Conservation (phyloP, 2,329 filamentous ascomycete species). For the Aurifilum marmelostoma region DNA sequence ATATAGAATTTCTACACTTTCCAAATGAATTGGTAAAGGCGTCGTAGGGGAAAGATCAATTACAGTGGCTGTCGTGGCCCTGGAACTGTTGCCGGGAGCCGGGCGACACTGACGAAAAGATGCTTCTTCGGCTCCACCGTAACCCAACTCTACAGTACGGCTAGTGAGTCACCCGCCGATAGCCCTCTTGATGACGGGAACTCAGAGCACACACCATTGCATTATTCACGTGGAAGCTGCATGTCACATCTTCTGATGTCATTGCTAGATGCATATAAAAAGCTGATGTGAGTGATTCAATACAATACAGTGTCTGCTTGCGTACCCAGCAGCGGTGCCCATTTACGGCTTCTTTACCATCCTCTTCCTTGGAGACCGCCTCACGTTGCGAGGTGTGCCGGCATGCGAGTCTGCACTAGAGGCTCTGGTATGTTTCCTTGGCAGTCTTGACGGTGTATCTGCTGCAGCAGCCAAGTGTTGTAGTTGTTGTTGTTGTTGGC, state of each 20-base stretch:
- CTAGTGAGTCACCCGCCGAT: not conserved
- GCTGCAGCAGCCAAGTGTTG: not conserved
- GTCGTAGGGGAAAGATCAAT: not conserved
- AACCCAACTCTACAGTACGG: not conserved
- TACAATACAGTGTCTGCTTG: not conserved
- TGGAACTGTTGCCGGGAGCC: not conserved
- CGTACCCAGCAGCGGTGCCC: not conserved
- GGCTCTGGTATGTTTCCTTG: conserved; percentile 17
- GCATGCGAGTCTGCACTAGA: conserved; percentile 28
- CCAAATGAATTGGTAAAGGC: not conserved
- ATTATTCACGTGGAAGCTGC: not conserved
- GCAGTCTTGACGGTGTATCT: conserved; percentile 11
- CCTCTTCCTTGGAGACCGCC: conserved; percentile 28
- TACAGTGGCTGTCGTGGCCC: not conserved
- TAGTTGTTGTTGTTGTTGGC: not conserved
- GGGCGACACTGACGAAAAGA: too few relatives aligned
- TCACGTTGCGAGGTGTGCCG: conserved; percentile 26
- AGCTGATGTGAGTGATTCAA: not conserved
- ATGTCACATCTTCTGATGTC: not conserved
- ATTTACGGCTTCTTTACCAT: conserved; percentile 1
- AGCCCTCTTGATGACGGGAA: not conserved
- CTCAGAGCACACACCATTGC: not conserved
- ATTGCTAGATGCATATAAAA: not conserved
- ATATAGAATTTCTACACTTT: not conserved
- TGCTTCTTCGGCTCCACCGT: not conserved